These are phyloP conservation scores for Litsea cubeba DNA, from an alignment of 164 flowering plant species.

Conservation along the genomic window DNA sequence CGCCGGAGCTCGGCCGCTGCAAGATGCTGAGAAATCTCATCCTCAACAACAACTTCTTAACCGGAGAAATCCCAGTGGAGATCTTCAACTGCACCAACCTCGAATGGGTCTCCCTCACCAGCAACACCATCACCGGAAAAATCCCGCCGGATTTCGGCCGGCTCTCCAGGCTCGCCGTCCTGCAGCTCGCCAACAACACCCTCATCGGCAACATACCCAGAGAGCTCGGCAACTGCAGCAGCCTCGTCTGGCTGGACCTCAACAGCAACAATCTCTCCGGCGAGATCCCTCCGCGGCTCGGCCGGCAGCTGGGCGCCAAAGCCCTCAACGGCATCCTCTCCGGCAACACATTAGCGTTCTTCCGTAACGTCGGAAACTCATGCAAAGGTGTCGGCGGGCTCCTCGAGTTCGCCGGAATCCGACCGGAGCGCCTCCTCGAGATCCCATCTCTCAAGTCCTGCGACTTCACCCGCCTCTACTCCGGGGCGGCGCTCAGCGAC, in stretches of 20 bases:
- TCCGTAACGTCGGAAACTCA: constrained; percentile 76
- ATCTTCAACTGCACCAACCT: constrained; percentile 56
- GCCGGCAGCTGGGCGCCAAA: constrained; percentile 66
- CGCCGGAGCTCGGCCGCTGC: constrained; percentile 67
- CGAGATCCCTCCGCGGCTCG: constrained; percentile 67
- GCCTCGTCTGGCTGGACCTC: constrained; percentile 83
- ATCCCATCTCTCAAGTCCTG: constrained; percentile 70
- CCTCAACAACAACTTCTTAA: constrained; percentile 62
- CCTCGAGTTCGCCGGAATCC: constrained; percentile 80
- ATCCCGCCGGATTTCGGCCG: constrained; percentile 58
- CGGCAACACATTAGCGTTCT: constrained; percentile 73
- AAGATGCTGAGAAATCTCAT: constrained; percentile 63
- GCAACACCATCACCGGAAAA: constrained; percentile 60
- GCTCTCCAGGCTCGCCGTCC: constrained; percentile 61
- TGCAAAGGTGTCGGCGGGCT: constrained; percentile 89
- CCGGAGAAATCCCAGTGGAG: constrained; percentile 59
- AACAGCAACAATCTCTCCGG: constrained; percentile 68
- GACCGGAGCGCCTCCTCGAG: constrained; percentile 69
- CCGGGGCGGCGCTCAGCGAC: constrained; percentile 70
- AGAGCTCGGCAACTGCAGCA: constrained; percentile 70
- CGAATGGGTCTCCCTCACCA: constrained; percentile 88
- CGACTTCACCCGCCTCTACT: constrained; percentile 71
- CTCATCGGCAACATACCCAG: constrained; percentile 62
- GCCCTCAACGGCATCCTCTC: constrained; percentile 63
- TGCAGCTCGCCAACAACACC: constrained; percentile 80